Evolutionary conservation across 2,329 filamentous ascomycete species (phyloP), one percentile per base, ranked within the genome.

Genomic region (Epichloe coenophiala): DNA sequence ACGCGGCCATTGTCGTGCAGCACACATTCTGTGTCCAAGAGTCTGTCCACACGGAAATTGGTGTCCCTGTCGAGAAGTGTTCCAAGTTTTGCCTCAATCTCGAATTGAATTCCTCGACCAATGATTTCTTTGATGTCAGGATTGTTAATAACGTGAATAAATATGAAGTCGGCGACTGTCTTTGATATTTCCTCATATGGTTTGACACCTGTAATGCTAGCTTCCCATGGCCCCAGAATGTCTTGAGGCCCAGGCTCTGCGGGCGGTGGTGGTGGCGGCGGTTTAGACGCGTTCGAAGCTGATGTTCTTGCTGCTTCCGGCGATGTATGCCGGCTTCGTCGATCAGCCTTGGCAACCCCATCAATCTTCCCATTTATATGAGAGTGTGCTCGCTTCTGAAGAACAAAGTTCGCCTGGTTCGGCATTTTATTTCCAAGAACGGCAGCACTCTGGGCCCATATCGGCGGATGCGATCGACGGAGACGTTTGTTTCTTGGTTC

Each of bases 41-140:
- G 79, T 9, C 90, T 68, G 9, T 76, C 70, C 27, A 90, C 70
- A n/a, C 88, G 77, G 45, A 82, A 74, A 51, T 84, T 79, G 6
- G 80, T 86, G 54, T 83, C 78, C 61, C 80, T 81, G 63, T 88
- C 83, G 51, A 91, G 78, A 13, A 97, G 74, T 27, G 81, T 84
- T 17, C 93, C 93, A 45, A 97, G 73, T 66, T 97, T 97, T 9
- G 89, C 93, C 69, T 98, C 93, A 50, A 98, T 86, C 67, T 98
- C 93, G 49, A 96, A 82, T 53, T 88, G 78, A 13, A 89, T 83
- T 7, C 80, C 81, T 15, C 78, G 75, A 48, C 77, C 76, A 15
- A 71, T 67, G 19, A 85, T 77, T 57, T 85, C 80, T 35, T 75
- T 75, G 38, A 82, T 73, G 56, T 86, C 80, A n/a, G 77, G 72